Percentiles rank a stretch among this genome's conserved stretches.
These are phyloP conservation scores for Agrocybe chaxingu DNA, from an alignment of 768 basidiomycete species.

Conservation along the genomic window DNA sequence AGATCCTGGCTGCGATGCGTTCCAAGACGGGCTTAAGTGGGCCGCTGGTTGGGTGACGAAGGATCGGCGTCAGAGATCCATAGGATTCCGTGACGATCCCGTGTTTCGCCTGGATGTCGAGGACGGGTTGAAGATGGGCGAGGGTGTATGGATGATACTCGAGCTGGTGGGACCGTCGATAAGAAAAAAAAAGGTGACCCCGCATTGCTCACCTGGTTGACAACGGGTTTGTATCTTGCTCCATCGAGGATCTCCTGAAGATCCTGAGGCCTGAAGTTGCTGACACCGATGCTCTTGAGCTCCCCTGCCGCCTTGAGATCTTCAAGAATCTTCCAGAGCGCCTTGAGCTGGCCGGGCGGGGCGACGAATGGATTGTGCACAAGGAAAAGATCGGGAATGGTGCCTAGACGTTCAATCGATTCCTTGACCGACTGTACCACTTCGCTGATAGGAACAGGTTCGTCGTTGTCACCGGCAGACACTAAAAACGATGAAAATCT, in stretches of 20 bases:
- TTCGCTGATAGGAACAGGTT: slow-evolving; percentile 23
- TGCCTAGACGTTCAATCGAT: slow-evolving; percentile 44
- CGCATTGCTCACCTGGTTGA: slow-evolving; percentile 41
- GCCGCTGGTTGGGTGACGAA: slow-evolving; percentile 34
- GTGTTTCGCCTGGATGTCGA: slow-evolving; percentile 32
- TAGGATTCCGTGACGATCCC: slow-evolving; percentile 36
- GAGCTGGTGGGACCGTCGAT: slow-evolving; percentile 16
- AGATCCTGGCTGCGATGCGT: slow-evolving; percentile 27
- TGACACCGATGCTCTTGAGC: slow-evolving; percentile 46
- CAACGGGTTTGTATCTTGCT: slow-evolving; percentile 47
- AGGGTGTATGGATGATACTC: slow-evolving; percentile 36
- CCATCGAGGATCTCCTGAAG: slow-evolving; percentile 39
- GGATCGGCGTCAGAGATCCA: slow-evolving; percentile 32
- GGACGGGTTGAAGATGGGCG: slow-evolving; percentile 28
- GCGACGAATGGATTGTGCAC: slow-evolving; percentile 41
- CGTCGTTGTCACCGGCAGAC: slow-evolving; percentile 9
- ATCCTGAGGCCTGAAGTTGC: slow-evolving; percentile 47
- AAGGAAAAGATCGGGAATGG: slow-evolving; percentile 51
- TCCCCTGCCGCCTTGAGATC: slow-evolving; percentile 39
- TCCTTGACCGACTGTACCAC: slow-evolving; percentile 40
- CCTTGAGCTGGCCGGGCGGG: slow-evolving; percentile 21
- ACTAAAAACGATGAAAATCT: slow-evolving; percentile 5
- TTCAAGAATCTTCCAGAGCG: slow-evolving; percentile 51
- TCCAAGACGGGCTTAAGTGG: slow-evolving; percentile 36
- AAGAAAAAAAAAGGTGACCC: neutral